A percentile compares a stretch with the other conserved stretches of the same genome.
Evolutionary conservation across 208 protist genomes (phyloP).

Genomic region (Acanthamoeba royreba): DNA sequence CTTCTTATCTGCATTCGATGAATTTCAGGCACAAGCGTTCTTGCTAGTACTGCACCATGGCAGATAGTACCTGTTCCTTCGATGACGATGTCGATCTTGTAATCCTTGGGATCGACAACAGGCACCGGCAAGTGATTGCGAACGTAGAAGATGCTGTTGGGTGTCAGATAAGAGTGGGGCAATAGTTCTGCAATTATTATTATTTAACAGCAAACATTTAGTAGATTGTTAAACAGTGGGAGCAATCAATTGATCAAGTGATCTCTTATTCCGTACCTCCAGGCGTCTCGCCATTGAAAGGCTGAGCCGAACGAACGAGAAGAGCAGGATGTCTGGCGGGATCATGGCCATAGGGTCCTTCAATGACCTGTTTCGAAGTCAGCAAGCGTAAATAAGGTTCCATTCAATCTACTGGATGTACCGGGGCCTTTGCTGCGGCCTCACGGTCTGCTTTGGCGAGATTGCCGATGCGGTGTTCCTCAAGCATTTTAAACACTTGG

Average conservation of each 20-base stretch:
- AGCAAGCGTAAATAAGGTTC: too few species aligned
- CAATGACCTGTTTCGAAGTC: too few species aligned
- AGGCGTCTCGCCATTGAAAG: neutral
- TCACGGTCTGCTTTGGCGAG: constrained; percentile 18
- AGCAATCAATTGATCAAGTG: too few species aligned
- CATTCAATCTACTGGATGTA: too few species aligned
- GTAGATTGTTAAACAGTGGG: too few species aligned
- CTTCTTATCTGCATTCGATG: constrained; percentile 45
- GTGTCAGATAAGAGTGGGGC: constrained; percentile 73
- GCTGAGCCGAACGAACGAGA: neutral
- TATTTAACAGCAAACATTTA: too few species aligned
- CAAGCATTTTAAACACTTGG: constrained; percentile 41
- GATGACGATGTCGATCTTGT: constrained; percentile 61
- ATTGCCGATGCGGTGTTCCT: constrained; percentile 47
- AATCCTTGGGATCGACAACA: constrained; percentile 67
- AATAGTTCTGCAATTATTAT: constrained; percentile 65
- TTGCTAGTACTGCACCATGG: too few species aligned
- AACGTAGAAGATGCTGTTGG: constrained; percentile 84
- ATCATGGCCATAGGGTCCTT: constrained; percentile 48
- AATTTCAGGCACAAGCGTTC: too few species aligned
- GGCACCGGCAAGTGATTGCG: constrained; percentile 85
- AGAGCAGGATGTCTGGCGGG: constrained; percentile 36
- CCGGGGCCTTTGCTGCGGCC: neutral
- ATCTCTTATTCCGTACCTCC: too few species aligned
- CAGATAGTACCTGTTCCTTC: neutral